Evolutionary conservation across 2,329 filamentous ascomycete genomes (phyloP), one percentile per base, ranked within the genome.

Genomic region (Exophiala sp.): DNA sequence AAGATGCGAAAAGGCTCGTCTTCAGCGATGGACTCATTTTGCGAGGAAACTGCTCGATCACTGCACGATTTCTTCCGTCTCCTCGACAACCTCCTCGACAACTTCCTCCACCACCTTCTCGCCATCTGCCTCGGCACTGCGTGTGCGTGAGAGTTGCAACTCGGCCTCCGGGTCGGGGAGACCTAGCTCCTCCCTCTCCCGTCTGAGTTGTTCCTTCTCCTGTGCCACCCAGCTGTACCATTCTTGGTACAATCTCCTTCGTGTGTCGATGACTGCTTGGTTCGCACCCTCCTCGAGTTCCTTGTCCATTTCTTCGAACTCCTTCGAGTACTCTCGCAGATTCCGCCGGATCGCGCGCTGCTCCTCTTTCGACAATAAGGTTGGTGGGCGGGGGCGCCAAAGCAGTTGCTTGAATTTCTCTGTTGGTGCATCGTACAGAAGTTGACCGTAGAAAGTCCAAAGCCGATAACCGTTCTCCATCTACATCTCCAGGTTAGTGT

Each of bases 401-500:
- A 87, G 71, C 73, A 90, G 88, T 71, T 98, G 93, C 80, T 96
- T 96, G 81, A 98, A 97, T 71, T 94, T 94, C 60, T 98, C 93
- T 52, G 95, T 79, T 44, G 83, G 84, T 70, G 96, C 88, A 72
- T 98, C 94, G 52, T 89, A 84, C 47, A 98, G 81, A 47, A 85
- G 80, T 62, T 86, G 84, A 58, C 93, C 94, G 68, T 83, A 86
- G 80, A 98, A 98, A 68, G 95, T 90, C 79, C 96, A 97, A 55
- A 98, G 75, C 70, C 97, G 91, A 77, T 95, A 98, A 58, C 93
- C 93, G 68, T 97, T 98, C 77, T 98, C 93, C 88, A 97, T 95
- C 88, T 95, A 65, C 42, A 27, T 8, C n/a, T 27, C 23, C 5
- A 42, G 16, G 42, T 65, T 62, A 64, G 60, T 52, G 52, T 38